A percentile compares a stretch with the other conserved stretches of the same genome.
These are phyloP conservation scores for Helotiales sp. DNA, from an alignment of 2,329 filamentous ascomycete genomes.

Conservation along the genomic window DNA sequence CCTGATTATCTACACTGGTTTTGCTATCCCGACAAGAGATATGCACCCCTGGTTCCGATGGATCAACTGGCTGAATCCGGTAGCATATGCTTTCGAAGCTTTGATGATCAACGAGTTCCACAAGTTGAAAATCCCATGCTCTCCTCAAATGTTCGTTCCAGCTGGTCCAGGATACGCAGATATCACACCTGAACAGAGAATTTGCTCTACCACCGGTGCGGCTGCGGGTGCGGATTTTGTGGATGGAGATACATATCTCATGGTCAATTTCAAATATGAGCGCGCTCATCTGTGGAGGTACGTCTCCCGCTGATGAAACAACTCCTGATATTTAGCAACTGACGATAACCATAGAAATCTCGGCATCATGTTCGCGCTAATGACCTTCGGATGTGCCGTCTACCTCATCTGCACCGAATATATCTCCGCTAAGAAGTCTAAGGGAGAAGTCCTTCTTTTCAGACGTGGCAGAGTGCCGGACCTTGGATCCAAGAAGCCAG, in stretches of 20 bases:
- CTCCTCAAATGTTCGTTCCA: conserved; percentile 32
- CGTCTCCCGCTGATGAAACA: background rate
- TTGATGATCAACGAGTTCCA: conserved; percentile 84
- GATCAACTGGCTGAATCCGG: conserved; percentile 73
- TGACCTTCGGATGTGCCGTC: conserved; percentile 61
- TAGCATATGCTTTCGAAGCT: conserved; percentile 70
- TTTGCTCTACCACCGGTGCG: conserved; percentile 65
- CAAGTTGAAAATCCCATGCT: conserved; percentile 34
- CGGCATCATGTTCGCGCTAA: conserved; percentile 70
- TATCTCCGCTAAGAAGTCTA: conserved; percentile 70
- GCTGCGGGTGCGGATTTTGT: conserved; percentile 57
- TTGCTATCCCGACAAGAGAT: conserved; percentile 57
- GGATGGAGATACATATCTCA: conserved; percentile 63
- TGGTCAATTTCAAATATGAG: conserved; percentile 60
- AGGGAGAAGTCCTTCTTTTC: conserved; percentile 79
- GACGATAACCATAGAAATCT: conserved; percentile 54
- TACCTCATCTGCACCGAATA: conserved; percentile 72
- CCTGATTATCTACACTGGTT: conserved; percentile 47
- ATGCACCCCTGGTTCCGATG: conserved; percentile 62
- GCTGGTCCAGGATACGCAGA: conserved; percentile 32
- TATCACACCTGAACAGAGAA: conserved; percentile 34
- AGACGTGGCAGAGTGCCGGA: conserved; percentile 63
- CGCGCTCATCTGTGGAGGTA: conserved; percentile 65
- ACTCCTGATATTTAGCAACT: conserved; percentile 35
- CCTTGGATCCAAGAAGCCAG: conserved; percentile 17